phyloP scores from a whole-genome alignment of 179 eudicot genomes.

The Spergularia azorica region DNA sequence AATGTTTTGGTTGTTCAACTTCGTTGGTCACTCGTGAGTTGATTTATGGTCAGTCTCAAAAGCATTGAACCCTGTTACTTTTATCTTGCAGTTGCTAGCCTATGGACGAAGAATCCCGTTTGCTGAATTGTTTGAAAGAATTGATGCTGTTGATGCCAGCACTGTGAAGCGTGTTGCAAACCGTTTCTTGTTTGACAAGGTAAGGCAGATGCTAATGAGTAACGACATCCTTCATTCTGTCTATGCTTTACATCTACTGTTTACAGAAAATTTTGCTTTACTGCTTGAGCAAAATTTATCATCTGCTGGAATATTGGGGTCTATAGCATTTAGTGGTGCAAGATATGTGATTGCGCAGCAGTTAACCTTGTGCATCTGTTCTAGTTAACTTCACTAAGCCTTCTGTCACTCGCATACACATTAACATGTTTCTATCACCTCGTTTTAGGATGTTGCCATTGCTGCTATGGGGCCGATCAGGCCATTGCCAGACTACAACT shows the following conservation, averaged over 20 bases:
- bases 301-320: neutral
- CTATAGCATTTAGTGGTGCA: neutral
- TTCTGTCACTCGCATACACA: neutral
- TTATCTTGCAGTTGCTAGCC: slow-evolving; percentile 62
- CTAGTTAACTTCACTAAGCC: neutral
- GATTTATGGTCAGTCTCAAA: neutral
- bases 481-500: slow-evolving; percentile 59
- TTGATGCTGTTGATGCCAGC: slow-evolving; percentile 80
- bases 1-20: neutral
- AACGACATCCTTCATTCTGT: neutral
- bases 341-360: neutral
- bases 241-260: neutral
- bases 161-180: slow-evolving; percentile 80
- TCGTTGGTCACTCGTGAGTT: neutral
- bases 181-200: slow-evolving; percentile 74
- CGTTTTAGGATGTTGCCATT: slow-evolving; percentile 50
- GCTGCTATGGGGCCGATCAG: slow-evolving; percentile 66
- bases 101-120: slow-evolving; percentile 86
- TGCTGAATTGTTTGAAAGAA: slow-evolving; percentile 80
- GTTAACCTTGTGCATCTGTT: neutral
- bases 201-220: slow-evolving; percentile 19
- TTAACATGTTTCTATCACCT: neutral
- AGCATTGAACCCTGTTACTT: neutral
- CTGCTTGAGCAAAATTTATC: neutral
- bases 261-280: neutral